Evolutionary conservation across 148 eudicot genomes (phyloP), one percentile per base, ranked within the genome.

Genomic region (Talinum fruticosum): DNA sequence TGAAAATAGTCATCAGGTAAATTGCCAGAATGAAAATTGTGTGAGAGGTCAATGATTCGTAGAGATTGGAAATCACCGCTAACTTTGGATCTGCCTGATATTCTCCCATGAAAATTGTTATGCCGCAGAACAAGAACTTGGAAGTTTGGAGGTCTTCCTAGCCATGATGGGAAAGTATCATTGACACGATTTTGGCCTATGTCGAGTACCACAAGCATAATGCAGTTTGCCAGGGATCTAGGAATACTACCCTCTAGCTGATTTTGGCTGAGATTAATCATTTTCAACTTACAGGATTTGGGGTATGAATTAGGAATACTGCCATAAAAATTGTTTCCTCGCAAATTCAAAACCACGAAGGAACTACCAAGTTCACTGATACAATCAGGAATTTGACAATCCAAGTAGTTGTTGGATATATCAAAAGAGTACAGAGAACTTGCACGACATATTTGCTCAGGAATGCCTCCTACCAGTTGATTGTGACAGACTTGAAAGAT

Each of bases 81-180:
- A 4, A 64, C 21, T 33, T 28, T 16, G 5, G 76, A 35, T 23
- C 45, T 24, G 15, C 14, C 21, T 13, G 13, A 2, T 30, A 88
- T 57, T 19, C 10, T 37, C 10, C 89, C 89, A 32, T 83, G 36
- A 5, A 88, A 81, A 41, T 51, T 79, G 76, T 64, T 41, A 32
- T 3, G 71, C 0, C 26, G 6, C 47, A 66, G 38, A 64, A 76
- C 78, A 53, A 69, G 68, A 76, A 47, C 30, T 0, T 23, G 47
- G 8, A 36, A 74, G 26, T 64, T 12, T 62, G 69, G 16, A 16
- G 85, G 83, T 21, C 38, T 26, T 35, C 81, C 84, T 34, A 87
- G 34, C 87, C 89, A 87, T 53, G 77, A 26, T 2, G 92, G 92
- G 10, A 89, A 87, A 33, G 71, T 41, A 33, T 82, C 92, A 26